Conservation (phyloP, 2,329 filamentous ascomycete species). For the Penicillium sp. region DNA sequence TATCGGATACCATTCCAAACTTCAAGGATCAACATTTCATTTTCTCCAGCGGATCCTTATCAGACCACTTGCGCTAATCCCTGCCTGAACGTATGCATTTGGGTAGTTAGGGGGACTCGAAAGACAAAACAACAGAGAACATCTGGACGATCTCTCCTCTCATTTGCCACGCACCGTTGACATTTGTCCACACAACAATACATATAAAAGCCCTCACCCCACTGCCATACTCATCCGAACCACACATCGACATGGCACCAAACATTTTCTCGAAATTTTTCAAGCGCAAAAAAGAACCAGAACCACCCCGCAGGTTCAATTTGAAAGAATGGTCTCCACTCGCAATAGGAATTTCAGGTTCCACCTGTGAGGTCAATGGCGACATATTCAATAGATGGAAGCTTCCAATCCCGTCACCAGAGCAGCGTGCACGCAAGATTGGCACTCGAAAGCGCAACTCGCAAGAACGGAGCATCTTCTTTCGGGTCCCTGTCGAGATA, state of each 20-base stretch:
- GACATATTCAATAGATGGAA: slow-evolving; percentile 8
- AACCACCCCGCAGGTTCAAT: not conserved
- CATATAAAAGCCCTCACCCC: not conserved
- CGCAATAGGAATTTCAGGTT: slow-evolving; percentile 7
- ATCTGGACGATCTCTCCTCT: no score
- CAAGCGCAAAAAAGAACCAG: slow-evolving; percentile 1
- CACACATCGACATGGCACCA: slow-evolving; percentile 2
- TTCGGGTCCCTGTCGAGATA: slow-evolving; percentile 4
- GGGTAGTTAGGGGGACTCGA: no score
- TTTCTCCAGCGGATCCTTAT: no score
- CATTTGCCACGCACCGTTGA: not conserved
- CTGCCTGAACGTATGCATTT: no score
- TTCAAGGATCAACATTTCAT: no score
- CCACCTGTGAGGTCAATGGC: slow-evolving; percentile 8
- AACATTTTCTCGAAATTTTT: slow-evolving; percentile 1
- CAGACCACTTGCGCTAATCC: no score
- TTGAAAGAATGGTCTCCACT: not conserved
- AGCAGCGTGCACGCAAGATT: not conserved
- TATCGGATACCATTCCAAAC: no score
- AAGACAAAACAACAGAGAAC: no score
- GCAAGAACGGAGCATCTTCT: not conserved
- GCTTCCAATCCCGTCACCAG: slow-evolving; percentile 4
- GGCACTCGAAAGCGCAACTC: not conserved
- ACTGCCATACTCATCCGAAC: not conserved
- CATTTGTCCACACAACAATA: not conserved